A percentile compares a stretch with the other conserved stretches of the same genome.
phyloP scores from a whole-genome alignment of 1,284 basidiomycete genomes.

The Trametes sp. region DNA sequence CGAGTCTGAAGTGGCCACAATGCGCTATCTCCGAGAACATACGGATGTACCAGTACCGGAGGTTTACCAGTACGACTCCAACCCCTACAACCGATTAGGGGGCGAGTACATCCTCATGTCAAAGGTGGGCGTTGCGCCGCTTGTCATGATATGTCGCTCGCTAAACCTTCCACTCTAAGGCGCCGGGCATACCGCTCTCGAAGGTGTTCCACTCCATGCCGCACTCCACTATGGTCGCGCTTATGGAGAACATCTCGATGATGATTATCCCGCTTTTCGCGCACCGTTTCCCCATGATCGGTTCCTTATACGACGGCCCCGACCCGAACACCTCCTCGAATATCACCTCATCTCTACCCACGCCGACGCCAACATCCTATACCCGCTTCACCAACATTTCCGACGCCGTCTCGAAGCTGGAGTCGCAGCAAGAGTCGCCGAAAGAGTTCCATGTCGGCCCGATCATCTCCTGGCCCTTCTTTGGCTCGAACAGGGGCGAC shows the following conservation, averaged over 20 bases:
- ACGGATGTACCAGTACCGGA: conserved; percentile 75
- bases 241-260: conserved; percentile 72
- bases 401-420: conserved; percentile 25
- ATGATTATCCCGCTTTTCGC: conserved; percentile 76
- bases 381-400: conserved; percentile 26
- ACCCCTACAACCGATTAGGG: conserved; percentile 82
- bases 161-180: conserved; percentile 49
- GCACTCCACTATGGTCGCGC: conserved; percentile 62
- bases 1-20: conserved; percentile 83
- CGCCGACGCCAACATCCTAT: conserved; percentile 41
- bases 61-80: conserved; percentile 78
- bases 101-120: conserved; percentile 87
- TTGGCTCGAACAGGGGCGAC: conserved; percentile 80
- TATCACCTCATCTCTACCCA: conserved; percentile 34
- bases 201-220: conserved; percentile 72
- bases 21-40: conserved; percentile 73
- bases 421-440: conserved; percentile 15
- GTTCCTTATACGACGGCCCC: conserved; percentile 71
- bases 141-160: conserved; percentile 12
- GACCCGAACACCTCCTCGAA: conserved; percentile 43
- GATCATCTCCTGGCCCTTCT: conserved; percentile 88
- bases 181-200: conserved; percentile 70
- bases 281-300: conserved; percentile 75
- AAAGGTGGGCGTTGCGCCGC: conserved; percentile 58
- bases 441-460: conserved; percentile 70